These are phyloP conservation scores for Hanseniaspora singularis DNA, from an alignment of 805 yeast species.

Conservation along the genomic window DNA sequence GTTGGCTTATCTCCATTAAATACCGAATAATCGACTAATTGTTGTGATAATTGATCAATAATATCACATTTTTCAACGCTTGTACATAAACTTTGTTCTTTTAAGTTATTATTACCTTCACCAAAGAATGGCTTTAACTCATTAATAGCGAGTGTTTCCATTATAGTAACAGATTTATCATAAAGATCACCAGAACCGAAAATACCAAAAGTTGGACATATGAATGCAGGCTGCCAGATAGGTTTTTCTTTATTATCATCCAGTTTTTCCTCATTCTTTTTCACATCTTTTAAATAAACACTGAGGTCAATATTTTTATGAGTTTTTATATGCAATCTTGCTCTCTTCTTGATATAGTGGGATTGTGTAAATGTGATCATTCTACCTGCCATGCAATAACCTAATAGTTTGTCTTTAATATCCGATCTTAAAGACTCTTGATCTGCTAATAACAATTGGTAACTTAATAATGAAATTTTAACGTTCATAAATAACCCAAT, in stretches of 20 bases:
- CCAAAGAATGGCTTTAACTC: not conserved
- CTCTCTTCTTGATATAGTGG: not conserved
- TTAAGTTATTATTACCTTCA: not conserved
- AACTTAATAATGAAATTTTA: slow-evolving; percentile 1
- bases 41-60: not conserved
- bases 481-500: not conserved
- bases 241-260: slow-evolving; percentile 5
- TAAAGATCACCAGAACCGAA: not conserved
- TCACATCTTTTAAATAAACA: not conserved
- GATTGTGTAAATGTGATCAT: not conserved
- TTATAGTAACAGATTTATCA: slow-evolving; percentile 5
- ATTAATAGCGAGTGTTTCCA: not conserved
- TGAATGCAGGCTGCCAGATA: not conserved
- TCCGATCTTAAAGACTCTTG: not conserved
- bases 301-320: not conserved
- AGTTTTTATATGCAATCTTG: not conserved
- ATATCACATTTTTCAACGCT: not conserved
- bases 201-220: not conserved
- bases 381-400: not conserved
- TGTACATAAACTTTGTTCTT: not conserved
- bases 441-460: not conserved
- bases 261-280: not conserved
- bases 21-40: not conserved
- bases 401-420: not conserved
- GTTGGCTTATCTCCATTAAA: not conserved